phyloP scores from a whole-genome alignment of 768 basidiomycete genomes.

The Podaxis sp. region DNA sequence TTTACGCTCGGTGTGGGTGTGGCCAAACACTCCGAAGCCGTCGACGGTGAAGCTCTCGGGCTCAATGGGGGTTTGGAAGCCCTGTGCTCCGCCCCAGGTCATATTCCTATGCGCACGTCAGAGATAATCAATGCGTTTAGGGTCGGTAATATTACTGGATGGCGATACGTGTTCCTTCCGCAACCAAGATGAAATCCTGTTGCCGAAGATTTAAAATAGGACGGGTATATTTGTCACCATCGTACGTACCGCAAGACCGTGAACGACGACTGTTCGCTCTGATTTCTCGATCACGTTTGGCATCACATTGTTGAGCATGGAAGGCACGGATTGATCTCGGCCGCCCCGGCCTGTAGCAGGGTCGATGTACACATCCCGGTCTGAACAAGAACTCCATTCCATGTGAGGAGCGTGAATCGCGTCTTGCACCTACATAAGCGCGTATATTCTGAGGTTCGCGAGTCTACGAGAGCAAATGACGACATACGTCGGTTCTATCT shows the following conservation, averaged over 20 bases:
- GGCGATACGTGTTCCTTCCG: conserved; percentile 69
- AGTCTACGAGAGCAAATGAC: neutral
- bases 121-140: conserved; percentile 25
- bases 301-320: conserved; percentile 50
- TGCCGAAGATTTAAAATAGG: conserved; percentile 15
- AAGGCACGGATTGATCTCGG: conserved; percentile 65
- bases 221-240: conserved; percentile 48
- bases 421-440: conserved; percentile 55
- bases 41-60: conserved; percentile 71
- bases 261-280: conserved; percentile 63
- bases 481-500: conserved; percentile 12
- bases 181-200: conserved; percentile 65
- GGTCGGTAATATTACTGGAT: conserved; percentile 48
- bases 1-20: conserved; percentile 65
- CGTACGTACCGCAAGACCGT: conserved; percentile 71
- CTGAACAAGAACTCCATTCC: conserved; percentile 63
- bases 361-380: conserved; percentile 56
- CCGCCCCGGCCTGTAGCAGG: conserved; percentile 51
- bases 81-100: conserved; percentile 62
- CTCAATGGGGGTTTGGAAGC: conserved; percentile 69
- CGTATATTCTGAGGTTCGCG: neutral
- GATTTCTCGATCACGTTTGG: conserved; percentile 79
- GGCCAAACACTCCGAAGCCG: conserved; percentile 67
- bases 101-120: conserved; percentile 29
- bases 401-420: conserved; percentile 71